These are phyloP conservation scores for Thelonectria olida DNA, from an alignment of 2,329 filamentous ascomycete genomes.

Conservation along the genomic window DNA sequence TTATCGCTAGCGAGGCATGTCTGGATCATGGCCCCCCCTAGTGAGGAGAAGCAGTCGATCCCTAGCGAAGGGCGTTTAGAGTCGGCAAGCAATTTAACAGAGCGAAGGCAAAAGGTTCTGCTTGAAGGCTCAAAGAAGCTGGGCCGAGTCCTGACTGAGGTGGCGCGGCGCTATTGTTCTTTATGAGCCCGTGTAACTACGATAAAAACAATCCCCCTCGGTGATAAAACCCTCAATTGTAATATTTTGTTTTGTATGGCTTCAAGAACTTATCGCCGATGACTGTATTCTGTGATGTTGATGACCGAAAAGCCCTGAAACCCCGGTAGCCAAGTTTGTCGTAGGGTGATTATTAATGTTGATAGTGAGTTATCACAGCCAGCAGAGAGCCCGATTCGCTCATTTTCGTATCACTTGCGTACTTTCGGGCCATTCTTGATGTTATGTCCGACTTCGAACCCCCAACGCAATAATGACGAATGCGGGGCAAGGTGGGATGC, in stretches of 20 bases:
- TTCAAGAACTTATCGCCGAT: slow-evolving; percentile 4
- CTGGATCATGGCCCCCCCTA: slow-evolving; percentile 15
- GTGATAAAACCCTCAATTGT: slow-evolving; percentile 38
- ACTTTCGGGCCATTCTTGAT: neutral
- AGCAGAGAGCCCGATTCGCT: no score
- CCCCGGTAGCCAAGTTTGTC: neutral
- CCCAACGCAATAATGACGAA: slow-evolving; percentile 36
- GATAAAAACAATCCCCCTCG: slow-evolving; percentile 31
- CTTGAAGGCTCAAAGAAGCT: slow-evolving; percentile 1
- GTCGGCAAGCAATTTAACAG: slow-evolving; percentile 25
- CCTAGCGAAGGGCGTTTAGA: slow-evolving; percentile 24
- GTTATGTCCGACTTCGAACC: slow-evolving; percentile 11
- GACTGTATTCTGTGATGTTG: neutral
- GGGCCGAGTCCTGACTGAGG: slow-evolving; percentile 3
- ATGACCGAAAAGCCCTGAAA: neutral
- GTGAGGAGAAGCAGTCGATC: slow-evolving; percentile 22
- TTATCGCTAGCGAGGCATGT: slow-evolving; percentile 21
- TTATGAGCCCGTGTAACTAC: slow-evolving; percentile 31
- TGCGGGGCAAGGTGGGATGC: slow-evolving; percentile 26
- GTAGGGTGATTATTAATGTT: slow-evolving; percentile 7
- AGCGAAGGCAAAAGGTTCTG: slow-evolving; percentile 8
- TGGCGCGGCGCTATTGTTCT: slow-evolving; percentile 10
- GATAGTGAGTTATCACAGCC: neutral
- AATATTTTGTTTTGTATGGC: slow-evolving; percentile 33
- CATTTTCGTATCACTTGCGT: neutral